A percentile compares a stretch with the other conserved stretches of the same genome.
Evolutionary conservation across 1,284 basidiomycete genomes (phyloP).

Genomic region (Peniophora sp.): DNA sequence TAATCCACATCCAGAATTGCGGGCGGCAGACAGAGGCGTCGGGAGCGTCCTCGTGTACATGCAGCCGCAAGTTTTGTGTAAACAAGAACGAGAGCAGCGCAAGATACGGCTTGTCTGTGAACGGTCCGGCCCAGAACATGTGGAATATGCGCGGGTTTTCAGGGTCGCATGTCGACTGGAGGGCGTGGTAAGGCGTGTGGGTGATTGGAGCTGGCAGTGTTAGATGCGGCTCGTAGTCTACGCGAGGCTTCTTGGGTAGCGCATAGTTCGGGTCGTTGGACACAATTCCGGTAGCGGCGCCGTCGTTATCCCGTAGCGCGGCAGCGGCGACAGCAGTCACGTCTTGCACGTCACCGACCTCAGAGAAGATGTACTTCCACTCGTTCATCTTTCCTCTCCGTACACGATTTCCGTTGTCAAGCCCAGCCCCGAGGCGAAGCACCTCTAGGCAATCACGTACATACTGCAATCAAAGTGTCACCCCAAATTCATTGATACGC

Average conservation of each 20-base stretch:
- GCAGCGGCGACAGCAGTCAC: conserved; percentile 14
- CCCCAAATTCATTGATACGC: conserved; percentile 1
- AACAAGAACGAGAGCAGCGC: conserved; percentile 68
- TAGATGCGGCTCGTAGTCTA: conserved; percentile 34
- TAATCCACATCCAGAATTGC: conserved; percentile 71
- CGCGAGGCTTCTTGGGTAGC: conserved; percentile 33
- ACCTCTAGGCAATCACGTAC: conserved; percentile 75
- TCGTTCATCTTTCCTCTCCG: conserved; percentile 50
- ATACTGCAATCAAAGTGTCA: conserved; percentile 35
- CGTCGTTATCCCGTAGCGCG: conserved; percentile 15
- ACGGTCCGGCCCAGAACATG: conserved; percentile 77
- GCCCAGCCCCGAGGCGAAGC: conserved; percentile 55
- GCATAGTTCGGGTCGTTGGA: conserved; percentile 28
- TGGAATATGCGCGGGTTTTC: conserved; percentile 67
- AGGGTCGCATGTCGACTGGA: conserved; percentile 45
- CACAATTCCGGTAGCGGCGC: conserved; percentile 7
- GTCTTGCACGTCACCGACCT: conserved; percentile 37
- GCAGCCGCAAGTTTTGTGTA: conserved; percentile 68
- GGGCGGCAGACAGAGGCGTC: conserved; percentile 47
- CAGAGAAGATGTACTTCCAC: conserved; percentile 62
- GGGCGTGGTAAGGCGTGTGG: conserved; percentile 30
- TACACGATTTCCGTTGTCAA: conserved; percentile 53
- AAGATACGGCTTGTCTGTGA: conserved; percentile 75
- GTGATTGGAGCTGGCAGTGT: conserved; percentile 26
- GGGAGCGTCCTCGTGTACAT: conserved; percentile 30